A percentile compares a stretch with the other conserved stretches of the same genome.
phyloP scores from a whole-genome alignment of 2,329 filamentous ascomycete genomes.

The Aspergillus ruber region DNA sequence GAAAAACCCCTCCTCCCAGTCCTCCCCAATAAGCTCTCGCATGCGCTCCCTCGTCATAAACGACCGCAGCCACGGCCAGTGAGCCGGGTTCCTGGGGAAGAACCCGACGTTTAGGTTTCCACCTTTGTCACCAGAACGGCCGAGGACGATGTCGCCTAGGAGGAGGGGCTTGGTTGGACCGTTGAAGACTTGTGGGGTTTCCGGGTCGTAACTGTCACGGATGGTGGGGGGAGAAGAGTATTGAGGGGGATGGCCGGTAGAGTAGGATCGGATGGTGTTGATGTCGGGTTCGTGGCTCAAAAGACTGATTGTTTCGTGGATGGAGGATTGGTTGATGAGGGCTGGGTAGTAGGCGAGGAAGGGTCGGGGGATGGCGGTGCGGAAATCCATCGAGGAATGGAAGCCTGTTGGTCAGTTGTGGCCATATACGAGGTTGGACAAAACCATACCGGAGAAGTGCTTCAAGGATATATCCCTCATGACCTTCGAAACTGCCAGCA shows the following conservation, averaged over 20 bases:
- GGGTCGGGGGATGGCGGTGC: conserved; percentile 34
- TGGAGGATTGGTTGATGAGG: conserved; percentile 21
- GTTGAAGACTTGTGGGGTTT: conserved; percentile 12
- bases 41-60: conserved; percentile 37
- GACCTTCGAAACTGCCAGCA: conserved; percentile 24
- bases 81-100: conserved; percentile 20
- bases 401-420: conserved; percentile 24
- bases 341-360: conserved; percentile 41
- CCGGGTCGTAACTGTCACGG: conserved; percentile 15
- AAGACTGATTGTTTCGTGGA: conserved; percentile 23
- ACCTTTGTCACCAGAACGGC: conserved; percentile 38
- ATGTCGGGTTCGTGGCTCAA: conserved; percentile 4
- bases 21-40: conserved; percentile 37
- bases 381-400: conserved; percentile 38
- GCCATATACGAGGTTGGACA: background rate
- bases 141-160: conserved; percentile 40
- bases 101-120: conserved; percentile 40
- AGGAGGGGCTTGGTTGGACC: conserved; percentile 26
- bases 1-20: conserved; percentile 38
- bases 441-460: conserved; percentile 32
- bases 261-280: conserved; percentile 1
- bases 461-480: conserved; percentile 36
- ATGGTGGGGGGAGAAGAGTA: conserved; percentile 6
- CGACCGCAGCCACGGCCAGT: conserved; percentile 32
- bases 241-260: conserved; percentile 12